Conservation (phyloP, 148 eudicot species). For the Rhododendron vialii region DNA sequence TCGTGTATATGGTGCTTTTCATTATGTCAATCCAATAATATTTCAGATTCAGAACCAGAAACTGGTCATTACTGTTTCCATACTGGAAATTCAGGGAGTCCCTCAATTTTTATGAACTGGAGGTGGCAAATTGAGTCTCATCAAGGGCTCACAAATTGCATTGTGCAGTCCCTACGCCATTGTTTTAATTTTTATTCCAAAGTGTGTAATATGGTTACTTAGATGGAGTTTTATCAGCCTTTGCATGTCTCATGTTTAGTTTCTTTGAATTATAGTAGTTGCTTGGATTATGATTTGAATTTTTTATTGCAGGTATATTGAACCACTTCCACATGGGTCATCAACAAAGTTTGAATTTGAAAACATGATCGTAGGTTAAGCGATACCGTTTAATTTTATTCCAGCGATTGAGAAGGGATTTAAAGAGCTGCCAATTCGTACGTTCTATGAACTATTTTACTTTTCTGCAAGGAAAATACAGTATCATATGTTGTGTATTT, state of each 20-base stretch:
- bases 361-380: constrained; percentile 85
- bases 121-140: neutral
- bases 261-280: neutral
- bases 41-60: neutral
- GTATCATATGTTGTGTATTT: neutral
- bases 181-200: neutral
- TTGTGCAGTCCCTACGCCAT: too few species aligned
- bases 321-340: constrained; percentile 84
- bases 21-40: neutral
- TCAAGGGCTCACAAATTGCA: neutral
- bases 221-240: neutral
- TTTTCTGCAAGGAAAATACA: neutral
- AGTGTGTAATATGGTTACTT: neutral
- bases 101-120: neutral
- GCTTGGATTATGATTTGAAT: neutral
- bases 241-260: neutral
- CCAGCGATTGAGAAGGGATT: constrained; percentile 99
- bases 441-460: constrained; percentile 18
- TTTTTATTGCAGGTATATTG: constrained; percentile 55
- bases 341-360: constrained; percentile 88
- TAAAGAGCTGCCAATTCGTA: constrained; percentile 95
- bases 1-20: neutral
- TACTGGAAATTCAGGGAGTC: neutral
- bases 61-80: neutral
- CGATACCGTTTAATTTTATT: constrained; percentile 80